Conservation (phyloP, 257 asterid species). For the Salvia rosmarinus region DNA sequence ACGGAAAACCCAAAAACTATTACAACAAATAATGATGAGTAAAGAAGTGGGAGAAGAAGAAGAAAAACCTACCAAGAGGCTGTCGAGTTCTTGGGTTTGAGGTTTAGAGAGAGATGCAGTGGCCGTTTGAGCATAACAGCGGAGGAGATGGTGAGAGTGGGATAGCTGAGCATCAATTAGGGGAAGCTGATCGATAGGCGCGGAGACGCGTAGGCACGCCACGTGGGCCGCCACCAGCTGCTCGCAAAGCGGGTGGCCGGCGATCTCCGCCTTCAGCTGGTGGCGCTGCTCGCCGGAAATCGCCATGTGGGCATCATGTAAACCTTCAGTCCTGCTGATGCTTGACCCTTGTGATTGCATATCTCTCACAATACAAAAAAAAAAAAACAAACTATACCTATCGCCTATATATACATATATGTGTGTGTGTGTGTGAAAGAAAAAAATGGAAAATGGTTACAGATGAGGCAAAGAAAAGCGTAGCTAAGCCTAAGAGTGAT, state of each 20-base stretch:
- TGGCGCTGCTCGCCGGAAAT: constrained; percentile 23
- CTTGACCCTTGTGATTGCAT: too few relatives aligned
- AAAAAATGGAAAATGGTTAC: too few relatives aligned
- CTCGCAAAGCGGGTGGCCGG: constrained; percentile 76
- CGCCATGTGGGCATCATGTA: too few relatives aligned
- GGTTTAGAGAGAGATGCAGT: constrained; percentile 44
- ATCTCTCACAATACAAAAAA: too few relatives aligned
- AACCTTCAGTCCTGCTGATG: too few relatives aligned
- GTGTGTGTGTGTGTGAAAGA: too few relatives aligned
- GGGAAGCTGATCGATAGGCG: constrained; percentile 90
- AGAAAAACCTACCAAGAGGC: constrained; percentile 64
- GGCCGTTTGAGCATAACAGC: constrained; percentile 65
- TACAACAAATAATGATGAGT: too few relatives aligned
- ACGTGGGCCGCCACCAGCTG: constrained; percentile 93
- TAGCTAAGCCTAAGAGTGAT: too few relatives aligned
- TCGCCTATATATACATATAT: too few relatives aligned
- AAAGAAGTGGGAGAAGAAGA: neutral
- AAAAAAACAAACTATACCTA: too few relatives aligned
- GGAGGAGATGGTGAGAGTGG: constrained; percentile 61
- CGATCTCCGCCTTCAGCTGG: constrained; percentile 92
- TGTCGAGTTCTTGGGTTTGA: constrained; percentile 66
- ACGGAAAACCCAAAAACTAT: neutral
- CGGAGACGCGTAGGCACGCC: constrained; percentile 92
- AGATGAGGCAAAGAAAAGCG: too few relatives aligned
- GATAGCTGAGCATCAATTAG: constrained; percentile 84